Base-by-base conservation (phyloP, 1,139 yeast species). In the Petasospora rhodanensis region DNA sequence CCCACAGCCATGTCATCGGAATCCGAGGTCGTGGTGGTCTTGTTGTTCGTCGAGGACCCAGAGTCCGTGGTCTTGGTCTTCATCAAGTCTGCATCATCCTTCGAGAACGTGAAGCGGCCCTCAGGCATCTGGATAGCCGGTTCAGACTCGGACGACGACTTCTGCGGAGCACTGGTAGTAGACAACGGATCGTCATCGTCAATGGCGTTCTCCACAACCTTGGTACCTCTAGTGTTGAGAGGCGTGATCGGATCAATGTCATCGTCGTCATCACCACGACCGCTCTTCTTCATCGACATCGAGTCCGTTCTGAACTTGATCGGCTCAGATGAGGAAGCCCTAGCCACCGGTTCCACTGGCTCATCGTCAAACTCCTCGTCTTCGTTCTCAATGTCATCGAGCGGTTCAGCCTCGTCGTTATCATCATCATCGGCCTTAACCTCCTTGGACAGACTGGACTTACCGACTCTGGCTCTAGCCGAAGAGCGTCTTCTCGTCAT, bases 1-100 rank as follows among this genome's bases (percentile, higher is more conserved):
- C 56, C 55, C 26, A 48, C 45, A 3, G 45, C 52, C 36, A 49
- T 24, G 21, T 48, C 48, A 31, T 49, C 54, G 9, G 54, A 43
- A 13, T 47, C 51, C 33, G 48, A 45, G 4, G 44, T 34, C 9
- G 45, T 38, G 2, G 40, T 29, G 4, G 32, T 30, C 11, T 17
- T 40, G 33, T 25, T 41, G 27, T 9, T 31, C 35, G n/a, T 18
- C 13, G 40, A 40, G 2, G 52, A 43, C 7, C 38, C 31, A 7
- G 45, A 36, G 7, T 32, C 37, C 14, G 24, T 22, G 1, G 38
- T 15, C 12, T 22, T 25, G 5, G 18, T 27, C 21, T 27, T 38
- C 1, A 21, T 16, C 6, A 35, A 9, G 12, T 32, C 20, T n/a
- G n/a, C n/a, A 5, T 35, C 39, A 14, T 21, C 35, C 23, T 45